Conservation (phyloP, 2,329 filamentous ascomycete genomes). For the Emergomyces orientalis region DNA sequence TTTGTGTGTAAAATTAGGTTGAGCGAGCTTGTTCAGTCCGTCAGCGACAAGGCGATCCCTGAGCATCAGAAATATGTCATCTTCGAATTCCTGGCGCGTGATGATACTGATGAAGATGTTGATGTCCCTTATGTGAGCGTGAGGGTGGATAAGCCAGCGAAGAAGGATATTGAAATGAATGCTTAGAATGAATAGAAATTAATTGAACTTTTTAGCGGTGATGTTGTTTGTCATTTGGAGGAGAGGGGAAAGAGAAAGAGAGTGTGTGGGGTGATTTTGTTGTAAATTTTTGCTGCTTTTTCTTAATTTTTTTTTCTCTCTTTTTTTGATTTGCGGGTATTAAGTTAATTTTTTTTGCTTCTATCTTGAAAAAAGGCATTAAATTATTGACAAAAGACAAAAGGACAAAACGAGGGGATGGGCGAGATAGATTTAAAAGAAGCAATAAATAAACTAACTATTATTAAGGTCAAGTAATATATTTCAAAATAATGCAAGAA, state of each 20-base stretch:
- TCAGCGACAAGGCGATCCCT: constrained; percentile 87
- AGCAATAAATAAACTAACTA: not conserved
- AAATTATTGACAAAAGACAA: not conserved
- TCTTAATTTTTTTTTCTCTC: not conserved
- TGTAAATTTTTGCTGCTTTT: not conserved
- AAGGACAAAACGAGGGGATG: not conserved
- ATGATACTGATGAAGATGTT: constrained; percentile 81
- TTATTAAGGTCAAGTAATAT: not conserved
- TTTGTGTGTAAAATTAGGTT: constrained; percentile 50
- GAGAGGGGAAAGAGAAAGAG: not conserved
- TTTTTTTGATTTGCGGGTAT: not conserved
- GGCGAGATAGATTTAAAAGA: not conserved
- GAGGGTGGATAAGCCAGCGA: constrained; percentile 44
- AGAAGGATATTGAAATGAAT: constrained; percentile 1
- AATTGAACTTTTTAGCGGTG: not conserved
- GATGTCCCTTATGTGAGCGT: constrained; percentile 96
- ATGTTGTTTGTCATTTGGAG: not conserved
- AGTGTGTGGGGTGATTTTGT: not conserved
- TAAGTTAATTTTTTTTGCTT: not conserved
- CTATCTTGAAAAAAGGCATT: not conserved
- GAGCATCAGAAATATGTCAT: constrained; percentile 91
- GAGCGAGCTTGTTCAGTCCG: constrained; percentile 74
- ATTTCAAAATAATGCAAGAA: not conserved
- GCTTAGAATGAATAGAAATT: not conserved
- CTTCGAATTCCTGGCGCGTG: constrained; percentile 90